Percentiles rank a stretch among this genome's conserved stretches.
These are phyloP conservation scores for Darksidea phi DNA, from an alignment of 495 filamentous ascomycete species.

Conservation along the genomic window DNA sequence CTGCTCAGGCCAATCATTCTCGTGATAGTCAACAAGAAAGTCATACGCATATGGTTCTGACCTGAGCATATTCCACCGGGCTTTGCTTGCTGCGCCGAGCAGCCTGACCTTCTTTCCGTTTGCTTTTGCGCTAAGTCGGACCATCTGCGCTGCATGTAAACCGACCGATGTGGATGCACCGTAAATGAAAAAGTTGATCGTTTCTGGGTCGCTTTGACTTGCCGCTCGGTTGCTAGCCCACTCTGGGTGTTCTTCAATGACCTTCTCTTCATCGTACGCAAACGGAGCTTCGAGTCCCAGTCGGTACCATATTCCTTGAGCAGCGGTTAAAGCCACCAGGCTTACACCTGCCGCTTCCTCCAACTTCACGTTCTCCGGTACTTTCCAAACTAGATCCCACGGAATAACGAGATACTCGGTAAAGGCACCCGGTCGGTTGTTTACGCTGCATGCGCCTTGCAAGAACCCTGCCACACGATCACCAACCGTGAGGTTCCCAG, in stretches of 20 bases:
- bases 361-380: slow-evolving; percentile 37
- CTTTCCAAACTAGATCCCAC: slow-evolving; percentile 43
- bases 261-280: slow-evolving; percentile 11
- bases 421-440: slow-evolving; percentile 46
- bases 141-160: slow-evolving; percentile 45
- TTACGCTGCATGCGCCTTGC: slow-evolving; percentile 43
- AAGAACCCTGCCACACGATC: slow-evolving; percentile 39
- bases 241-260: slow-evolving; percentile 14
- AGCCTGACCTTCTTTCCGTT: slow-evolving; percentile 35
- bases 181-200: slow-evolving; percentile 42
- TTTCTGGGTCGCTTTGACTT: neutral
- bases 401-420: slow-evolving; percentile 43
- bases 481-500: slow-evolving; percentile 24
- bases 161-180: slow-evolving; percentile 48
- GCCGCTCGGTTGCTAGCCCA: slow-evolving; percentile 1
- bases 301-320: slow-evolving; percentile 42
- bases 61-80: slow-evolving; percentile 33
- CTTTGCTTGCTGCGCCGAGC: slow-evolving; percentile 42
- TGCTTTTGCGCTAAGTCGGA: slow-evolving; percentile 27
- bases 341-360: slow-evolving; percentile 43
- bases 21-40: slow-evolving; percentile 58
- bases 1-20: slow-evolving; percentile 53
- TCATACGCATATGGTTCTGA: slow-evolving; percentile 47
- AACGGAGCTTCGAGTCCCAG: slow-evolving; percentile 42
- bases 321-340: slow-evolving; percentile 39